These are phyloP conservation scores for Mallotus repandus DNA, from an alignment of 441 rosid genomes.

Conservation along the genomic window DNA sequence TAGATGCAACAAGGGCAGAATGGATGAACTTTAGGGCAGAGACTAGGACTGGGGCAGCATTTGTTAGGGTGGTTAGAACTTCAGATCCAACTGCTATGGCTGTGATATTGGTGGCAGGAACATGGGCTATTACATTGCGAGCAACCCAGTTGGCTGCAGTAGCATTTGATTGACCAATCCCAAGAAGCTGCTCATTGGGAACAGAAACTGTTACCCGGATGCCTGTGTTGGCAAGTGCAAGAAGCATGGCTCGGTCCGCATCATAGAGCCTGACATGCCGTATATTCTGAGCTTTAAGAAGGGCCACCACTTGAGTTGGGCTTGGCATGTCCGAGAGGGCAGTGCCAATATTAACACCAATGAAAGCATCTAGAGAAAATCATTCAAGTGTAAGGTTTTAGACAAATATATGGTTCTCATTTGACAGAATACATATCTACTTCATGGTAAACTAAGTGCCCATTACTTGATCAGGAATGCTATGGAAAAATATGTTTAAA, in stretches of 20 bases:
- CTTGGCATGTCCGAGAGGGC: conserved; percentile 83
- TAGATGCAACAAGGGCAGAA: conserved; percentile 81
- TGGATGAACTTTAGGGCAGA: conserved; percentile 79
- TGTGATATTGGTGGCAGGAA: conserved; percentile 90
- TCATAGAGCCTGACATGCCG: conserved; percentile 76
- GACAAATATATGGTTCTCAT: conserved; percentile 4
- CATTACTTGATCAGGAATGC: conserved; percentile 16
- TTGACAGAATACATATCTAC: conserved; percentile 2
- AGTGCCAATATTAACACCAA: conserved; percentile 90
- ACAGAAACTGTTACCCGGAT: conserved; percentile 71
- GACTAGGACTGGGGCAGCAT: conserved; percentile 76
- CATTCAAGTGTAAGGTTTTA: conserved; percentile 5
- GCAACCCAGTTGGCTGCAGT: conserved; percentile 98
- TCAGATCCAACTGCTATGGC: conserved; percentile 82
- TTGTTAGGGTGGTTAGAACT: conserved; percentile 63
- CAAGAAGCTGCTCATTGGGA: conserved; percentile 88
- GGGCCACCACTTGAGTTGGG: conserved; percentile 77
- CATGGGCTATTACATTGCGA: conserved; percentile 75
- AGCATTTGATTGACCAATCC: conserved; percentile 92
- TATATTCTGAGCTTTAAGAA: conserved; percentile 81
- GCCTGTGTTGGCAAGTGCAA: conserved; percentile 83
- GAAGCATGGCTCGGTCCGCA: conserved; percentile 75
- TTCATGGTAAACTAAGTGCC: conserved; percentile 9
- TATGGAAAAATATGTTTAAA: background rate
- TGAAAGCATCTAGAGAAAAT: conserved; percentile 55